phyloP scores from a whole-genome alignment of 2,329 filamentous ascomycete species.

The Phyllosticta ampelicida region DNA sequence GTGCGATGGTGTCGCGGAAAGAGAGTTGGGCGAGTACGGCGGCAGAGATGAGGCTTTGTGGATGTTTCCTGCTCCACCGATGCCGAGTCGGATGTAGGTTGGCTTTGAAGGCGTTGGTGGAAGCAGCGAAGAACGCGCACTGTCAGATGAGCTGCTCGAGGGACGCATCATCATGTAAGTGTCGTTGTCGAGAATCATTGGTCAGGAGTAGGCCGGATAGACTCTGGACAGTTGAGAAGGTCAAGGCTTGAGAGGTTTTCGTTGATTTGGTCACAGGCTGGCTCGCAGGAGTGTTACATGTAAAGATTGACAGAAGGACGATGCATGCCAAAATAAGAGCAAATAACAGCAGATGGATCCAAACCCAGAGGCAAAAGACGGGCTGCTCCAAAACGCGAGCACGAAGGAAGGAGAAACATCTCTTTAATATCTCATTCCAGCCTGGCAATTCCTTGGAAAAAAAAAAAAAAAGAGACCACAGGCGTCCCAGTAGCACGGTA shows the following conservation, averaged over 20 bases:
- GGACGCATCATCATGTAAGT: neutral
- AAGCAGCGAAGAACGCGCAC: neutral
- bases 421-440: neutral
- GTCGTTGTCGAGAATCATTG: neutral
- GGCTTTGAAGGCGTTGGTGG: neutral
- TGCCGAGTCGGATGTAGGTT: slow-evolving; percentile 16
- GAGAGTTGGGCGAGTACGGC: slow-evolving; percentile 2
- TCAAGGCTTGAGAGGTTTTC: neutral
- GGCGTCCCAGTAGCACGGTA: neutral
- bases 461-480: no score
- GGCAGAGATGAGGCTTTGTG: slow-evolving; percentile 13
- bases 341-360: neutral
- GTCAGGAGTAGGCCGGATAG: neutral
- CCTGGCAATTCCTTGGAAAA: neutral
- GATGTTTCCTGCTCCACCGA: slow-evolving; percentile 18
- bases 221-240: neutral
- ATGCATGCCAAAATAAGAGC: neutral
- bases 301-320: neutral
- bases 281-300: neutral
- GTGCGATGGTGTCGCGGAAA: neutral
- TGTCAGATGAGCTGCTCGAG: slow-evolving; percentile 4
- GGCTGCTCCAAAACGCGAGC: neutral
- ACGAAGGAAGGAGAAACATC: neutral
- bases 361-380: neutral
- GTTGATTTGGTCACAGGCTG: neutral